Conservation (phyloP, 2,329 filamentous ascomycete genomes). For the Aureobasidium lini region DNA sequence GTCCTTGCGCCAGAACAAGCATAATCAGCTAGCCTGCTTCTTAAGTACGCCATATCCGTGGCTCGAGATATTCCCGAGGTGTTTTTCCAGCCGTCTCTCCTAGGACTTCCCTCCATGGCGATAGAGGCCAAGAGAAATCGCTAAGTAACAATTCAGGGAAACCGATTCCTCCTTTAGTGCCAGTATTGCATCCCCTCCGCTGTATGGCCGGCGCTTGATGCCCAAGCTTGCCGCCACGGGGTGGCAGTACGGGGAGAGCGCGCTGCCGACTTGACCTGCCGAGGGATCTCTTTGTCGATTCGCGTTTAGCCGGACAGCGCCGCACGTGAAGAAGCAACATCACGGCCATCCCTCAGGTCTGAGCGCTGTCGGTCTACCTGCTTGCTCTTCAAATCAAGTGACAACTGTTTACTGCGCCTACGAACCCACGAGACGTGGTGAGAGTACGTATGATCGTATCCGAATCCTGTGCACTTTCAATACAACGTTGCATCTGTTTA, state of each 20-base stretch:
- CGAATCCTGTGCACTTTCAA: not conserved
- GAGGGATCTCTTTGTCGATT: not conserved
- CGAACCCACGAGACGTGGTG: not conserved
- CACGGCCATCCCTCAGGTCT: not conserved
- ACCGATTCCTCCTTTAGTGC: not conserved
- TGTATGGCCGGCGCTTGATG: conserved; percentile 10
- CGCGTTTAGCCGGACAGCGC: conserved; percentile 2
- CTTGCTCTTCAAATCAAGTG: not conserved
- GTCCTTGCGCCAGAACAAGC: conserved; percentile 13
- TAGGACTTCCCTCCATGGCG: not conserved
- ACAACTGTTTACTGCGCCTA: not conserved
- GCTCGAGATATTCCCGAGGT: not conserved
- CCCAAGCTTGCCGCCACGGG: conserved; percentile 6
- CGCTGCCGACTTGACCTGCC: conserved; percentile 4
- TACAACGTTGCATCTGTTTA: conserved; percentile 7
- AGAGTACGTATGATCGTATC: not conserved
- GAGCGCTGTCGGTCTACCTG: not conserved
- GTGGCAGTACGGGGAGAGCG: not conserved
- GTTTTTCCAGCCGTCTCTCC: not conserved
- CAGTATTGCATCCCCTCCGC: not conserved
- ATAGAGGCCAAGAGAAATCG: not conserved
- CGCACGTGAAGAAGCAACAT: not conserved
- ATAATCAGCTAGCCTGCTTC: conserved; percentile 10
- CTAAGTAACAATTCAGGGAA: conserved; percentile 2
- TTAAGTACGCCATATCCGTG: conserved; percentile 9